Evolutionary conservation across 805 yeast genomes (phyloP).

Genomic region (Cyberlindnera mississippiensis): DNA sequence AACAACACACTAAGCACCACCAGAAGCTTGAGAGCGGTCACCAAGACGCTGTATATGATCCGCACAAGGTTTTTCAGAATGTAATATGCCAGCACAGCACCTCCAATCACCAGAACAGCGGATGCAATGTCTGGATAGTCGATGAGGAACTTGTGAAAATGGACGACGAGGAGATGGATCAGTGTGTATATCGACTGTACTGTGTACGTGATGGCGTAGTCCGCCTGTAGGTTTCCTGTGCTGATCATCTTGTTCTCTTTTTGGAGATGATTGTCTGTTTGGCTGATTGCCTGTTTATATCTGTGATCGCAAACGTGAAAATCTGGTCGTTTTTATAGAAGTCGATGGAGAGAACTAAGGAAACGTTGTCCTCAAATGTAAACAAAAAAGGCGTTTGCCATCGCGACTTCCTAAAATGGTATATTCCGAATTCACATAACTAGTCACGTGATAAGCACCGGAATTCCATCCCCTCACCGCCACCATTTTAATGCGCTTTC

Average conservation of each 20-base stretch:
- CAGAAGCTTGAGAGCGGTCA: conserved; percentile 28
- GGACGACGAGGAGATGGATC: background rate
- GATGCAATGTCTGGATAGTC: conserved; percentile 31
- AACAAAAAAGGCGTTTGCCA: too few relatives aligned
- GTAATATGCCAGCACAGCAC: conserved; percentile 26
- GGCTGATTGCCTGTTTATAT: too few relatives aligned
- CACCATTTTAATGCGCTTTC: too few relatives aligned
- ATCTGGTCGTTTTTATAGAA: too few relatives aligned
- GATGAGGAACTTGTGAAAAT: conserved; percentile 21
- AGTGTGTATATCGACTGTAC: conserved; percentile 1
- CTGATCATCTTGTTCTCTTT: conserved; percentile 3
- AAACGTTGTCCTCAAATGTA: too few relatives aligned
- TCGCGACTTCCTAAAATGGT: too few relatives aligned
- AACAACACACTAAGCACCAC: conserved; percentile 19
- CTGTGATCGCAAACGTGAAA: background rate
- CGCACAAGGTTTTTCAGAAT: conserved; percentile 28
- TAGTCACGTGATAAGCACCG: too few relatives aligned
- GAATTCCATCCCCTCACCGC: too few relatives aligned
- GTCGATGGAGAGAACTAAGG: too few relatives aligned
- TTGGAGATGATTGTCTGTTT: too few relatives aligned
- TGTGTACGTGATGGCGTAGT: conserved; percentile 18
- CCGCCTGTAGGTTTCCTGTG: conserved; percentile 25
- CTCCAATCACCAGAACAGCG: conserved; percentile 17
- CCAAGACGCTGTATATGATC: conserved; percentile 18
- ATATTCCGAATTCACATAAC: too few relatives aligned